Conservation (phyloP, 345 rosid species). For the Euphorbia lathyris region DNA sequence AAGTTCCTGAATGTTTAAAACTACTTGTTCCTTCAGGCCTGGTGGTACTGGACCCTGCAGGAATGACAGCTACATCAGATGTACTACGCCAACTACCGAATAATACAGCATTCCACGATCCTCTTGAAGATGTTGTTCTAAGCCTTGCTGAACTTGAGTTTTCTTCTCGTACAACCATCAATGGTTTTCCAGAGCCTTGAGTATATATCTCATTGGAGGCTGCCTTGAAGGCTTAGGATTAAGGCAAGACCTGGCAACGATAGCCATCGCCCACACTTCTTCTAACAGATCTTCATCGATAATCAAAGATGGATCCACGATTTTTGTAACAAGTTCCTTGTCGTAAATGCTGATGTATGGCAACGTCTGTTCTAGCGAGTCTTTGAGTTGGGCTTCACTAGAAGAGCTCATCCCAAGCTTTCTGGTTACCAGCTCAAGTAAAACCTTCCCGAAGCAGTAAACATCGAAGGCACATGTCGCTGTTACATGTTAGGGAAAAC, state of each 20-base stretch:
- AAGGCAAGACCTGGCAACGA: constrained; percentile 90
- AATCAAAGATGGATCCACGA: constrained; percentile 79
- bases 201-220: constrained; percentile 88
- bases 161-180: constrained; percentile 88
- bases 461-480: constrained; percentile 77
- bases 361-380: constrained; percentile 65
- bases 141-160: constrained; percentile 65
- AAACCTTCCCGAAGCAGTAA: constrained; percentile 92
- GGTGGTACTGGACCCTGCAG: constrained; percentile 31
- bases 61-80: constrained; percentile 58
- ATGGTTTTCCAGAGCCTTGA: constrained; percentile 92
- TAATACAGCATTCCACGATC: constrained; percentile 89
- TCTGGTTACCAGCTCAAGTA: constrained; percentile 93
- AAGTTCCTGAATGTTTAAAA: constrained; percentile 62
- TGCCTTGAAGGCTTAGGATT: constrained; percentile 88
- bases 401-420: constrained; percentile 74
- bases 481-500: too few species aligned
- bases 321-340: constrained; percentile 86
- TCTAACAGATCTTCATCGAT: constrained; percentile 91
- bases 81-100: constrained; percentile 97
- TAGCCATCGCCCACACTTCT: constrained; percentile 99
- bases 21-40: constrained; percentile 49
- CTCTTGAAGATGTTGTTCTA: constrained; percentile 78
- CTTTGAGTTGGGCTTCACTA: constrained; percentile 55
- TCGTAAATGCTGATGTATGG: constrained; percentile 79